Evolutionary conservation across 1,139 yeast genomes (phyloP).

Genomic region (Diutina catenulata): DNA sequence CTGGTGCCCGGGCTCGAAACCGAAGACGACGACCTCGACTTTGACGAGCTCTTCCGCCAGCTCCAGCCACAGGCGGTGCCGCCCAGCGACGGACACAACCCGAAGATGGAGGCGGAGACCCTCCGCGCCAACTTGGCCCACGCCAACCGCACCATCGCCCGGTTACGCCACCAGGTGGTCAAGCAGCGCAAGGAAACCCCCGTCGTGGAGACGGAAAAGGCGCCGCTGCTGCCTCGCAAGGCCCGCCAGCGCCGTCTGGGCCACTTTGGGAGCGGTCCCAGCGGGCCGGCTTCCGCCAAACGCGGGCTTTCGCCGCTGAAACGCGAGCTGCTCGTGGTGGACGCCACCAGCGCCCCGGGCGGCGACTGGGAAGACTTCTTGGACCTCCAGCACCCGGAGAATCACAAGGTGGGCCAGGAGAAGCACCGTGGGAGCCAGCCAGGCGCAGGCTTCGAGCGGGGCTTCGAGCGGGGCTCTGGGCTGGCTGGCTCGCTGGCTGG

Average conservation of each 20-base stretch:
- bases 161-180: constrained; percentile 37
- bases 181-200: constrained; percentile 1
- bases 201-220: too few relatives aligned
- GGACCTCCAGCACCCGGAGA: constrained; percentile 12
- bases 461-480: too few relatives aligned
- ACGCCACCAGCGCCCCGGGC: background rate
- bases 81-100: constrained; percentile 27
- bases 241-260: constrained; percentile 3
- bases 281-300: background rate
- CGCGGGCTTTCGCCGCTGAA: background rate
- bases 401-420: too few relatives aligned
- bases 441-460: too few relatives aligned
- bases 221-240: constrained; percentile 5
- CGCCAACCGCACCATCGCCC: constrained; percentile 50
- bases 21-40: constrained; percentile 9
- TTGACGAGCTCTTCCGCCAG: constrained; percentile 20
- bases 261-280: background rate
- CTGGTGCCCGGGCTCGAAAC: background rate
- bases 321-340: background rate
- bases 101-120: constrained; percentile 56
- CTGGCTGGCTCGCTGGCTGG: too few relatives aligned
- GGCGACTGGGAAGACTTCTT: constrained; percentile 32
- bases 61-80: too few relatives aligned
- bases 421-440: too few relatives aligned
- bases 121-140: constrained; percentile 53